Conservation (phyloP, 345 rosid species). For the Luvunga scandens region DNA sequence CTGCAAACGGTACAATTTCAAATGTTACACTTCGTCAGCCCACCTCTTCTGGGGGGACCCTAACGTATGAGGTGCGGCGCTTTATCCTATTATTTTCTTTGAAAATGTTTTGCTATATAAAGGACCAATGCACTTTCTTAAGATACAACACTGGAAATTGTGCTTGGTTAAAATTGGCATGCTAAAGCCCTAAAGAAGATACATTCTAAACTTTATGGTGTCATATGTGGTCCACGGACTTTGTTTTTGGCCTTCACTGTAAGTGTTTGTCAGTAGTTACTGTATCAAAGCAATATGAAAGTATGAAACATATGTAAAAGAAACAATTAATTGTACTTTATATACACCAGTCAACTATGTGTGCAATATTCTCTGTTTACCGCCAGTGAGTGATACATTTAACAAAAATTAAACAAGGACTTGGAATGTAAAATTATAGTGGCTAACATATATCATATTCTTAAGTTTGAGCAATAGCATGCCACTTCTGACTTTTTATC, state of each 20-base stretch:
- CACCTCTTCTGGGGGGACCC: slow-evolving; percentile 81
- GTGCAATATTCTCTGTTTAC: neutral
- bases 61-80: slow-evolving; percentile 78
- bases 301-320: neutral
- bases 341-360: neutral
- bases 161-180: neutral
- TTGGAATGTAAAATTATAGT: neutral
- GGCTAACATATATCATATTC: neutral
- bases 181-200: neutral
- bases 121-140: neutral
- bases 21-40: slow-evolving; percentile 89
- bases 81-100: neutral
- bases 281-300: neutral
- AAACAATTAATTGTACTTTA: no score
- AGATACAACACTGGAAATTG: neutral
- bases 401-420: neutral
- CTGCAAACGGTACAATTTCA: slow-evolving; percentile 82
- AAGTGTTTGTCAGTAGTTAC: neutral
- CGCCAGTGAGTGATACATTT: neutral
- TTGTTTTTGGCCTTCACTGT: neutral
- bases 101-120: neutral
- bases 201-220: neutral
- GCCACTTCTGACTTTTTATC: neutral
- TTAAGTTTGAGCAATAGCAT: neutral
- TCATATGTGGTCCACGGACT: neutral